A percentile compares a stretch with the other conserved stretches of the same genome.
These are phyloP conservation scores for Sutorius eximius DNA, from an alignment of 1,284 basidiomycete genomes.

Conservation along the genomic window DNA sequence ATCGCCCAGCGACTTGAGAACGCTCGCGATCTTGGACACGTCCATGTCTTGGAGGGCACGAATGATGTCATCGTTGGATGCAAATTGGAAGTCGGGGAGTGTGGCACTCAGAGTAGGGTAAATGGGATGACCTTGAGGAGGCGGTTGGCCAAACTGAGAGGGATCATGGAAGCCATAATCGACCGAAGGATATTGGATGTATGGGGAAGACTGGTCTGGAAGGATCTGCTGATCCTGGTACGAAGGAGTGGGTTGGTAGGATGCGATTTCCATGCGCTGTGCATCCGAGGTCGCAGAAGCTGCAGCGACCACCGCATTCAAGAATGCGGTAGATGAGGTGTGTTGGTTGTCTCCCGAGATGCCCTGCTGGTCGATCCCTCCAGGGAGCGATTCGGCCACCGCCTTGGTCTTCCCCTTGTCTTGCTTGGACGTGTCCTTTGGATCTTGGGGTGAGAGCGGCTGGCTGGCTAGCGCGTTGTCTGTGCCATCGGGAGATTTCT, in stretches of 20 bases:
- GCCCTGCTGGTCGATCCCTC: conserved; percentile 25
- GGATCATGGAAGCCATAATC: conserved; percentile 32
- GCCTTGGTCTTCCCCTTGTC: conserved; percentile 45
- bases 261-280: conserved; percentile 25
- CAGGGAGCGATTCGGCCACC: background rate
- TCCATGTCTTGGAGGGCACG: conserved; percentile 71
- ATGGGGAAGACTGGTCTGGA: conserved; percentile 28
- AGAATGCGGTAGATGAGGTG: conserved; percentile 51
- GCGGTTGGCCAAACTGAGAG: conserved; percentile 30
- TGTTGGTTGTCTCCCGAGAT: conserved; percentile 36
- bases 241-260: conserved; percentile 26
- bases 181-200: conserved; percentile 31
- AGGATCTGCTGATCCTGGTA: conserved; percentile 33
- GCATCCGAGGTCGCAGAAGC: conserved; percentile 44
- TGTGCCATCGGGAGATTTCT: conserved; percentile 12
- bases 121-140: conserved; percentile 33
- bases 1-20: conserved; percentile 62
- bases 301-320: conserved; percentile 61
- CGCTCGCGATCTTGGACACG: conserved; percentile 63
- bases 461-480: conserved; percentile 9
- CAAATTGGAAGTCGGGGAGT: conserved; percentile 49
- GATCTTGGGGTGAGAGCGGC: conserved; percentile 1
- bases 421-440: conserved; percentile 14
- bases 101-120: conserved; percentile 34
- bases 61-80: conserved; percentile 71